Evolutionary conservation across 2,329 filamentous ascomycete genomes (phyloP).

Genomic region (Knoxdaviesia capensis): DNA sequence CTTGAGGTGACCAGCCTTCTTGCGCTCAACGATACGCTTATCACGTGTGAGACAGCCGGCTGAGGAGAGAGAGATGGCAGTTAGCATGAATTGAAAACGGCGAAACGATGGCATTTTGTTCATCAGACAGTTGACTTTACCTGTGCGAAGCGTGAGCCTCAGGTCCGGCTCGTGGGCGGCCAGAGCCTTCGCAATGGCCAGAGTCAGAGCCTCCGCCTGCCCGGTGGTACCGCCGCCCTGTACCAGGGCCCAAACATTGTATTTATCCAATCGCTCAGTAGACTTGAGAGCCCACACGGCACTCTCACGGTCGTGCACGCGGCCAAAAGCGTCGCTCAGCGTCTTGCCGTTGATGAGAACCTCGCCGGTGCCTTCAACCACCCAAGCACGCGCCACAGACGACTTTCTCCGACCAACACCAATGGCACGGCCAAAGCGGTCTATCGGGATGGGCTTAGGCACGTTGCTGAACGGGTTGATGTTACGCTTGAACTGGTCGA

Average conservation of each 20-base stretch:
- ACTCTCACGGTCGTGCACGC: slow-evolving; percentile 85
- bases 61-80: slow-evolving; percentile 29
- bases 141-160: slow-evolving; percentile 72
- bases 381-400: slow-evolving; percentile 62
- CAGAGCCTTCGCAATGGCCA: slow-evolving; percentile 76
- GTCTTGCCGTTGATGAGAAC: slow-evolving; percentile 77
- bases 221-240: slow-evolving; percentile 81
- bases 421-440: slow-evolving; percentile 57
- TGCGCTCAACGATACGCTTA: slow-evolving; percentile 82
- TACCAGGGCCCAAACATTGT: slow-evolving; percentile 82
- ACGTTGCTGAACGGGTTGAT: slow-evolving; percentile 50
- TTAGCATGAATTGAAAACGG: slow-evolving; percentile 18
- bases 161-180: slow-evolving; percentile 80
- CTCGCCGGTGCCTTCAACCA: slow-evolving; percentile 87
- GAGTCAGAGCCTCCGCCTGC: slow-evolving; percentile 82
- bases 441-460: slow-evolving; percentile 43
- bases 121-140: slow-evolving; percentile 32
- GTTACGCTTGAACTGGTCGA: slow-evolving; percentile 53
- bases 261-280: slow-evolving; percentile 75
- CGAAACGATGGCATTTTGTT: slow-evolving; percentile 2
- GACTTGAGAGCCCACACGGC: slow-evolving; percentile 77
- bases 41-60: slow-evolving; percentile 87
- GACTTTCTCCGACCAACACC: slow-evolving; percentile 77
- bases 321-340: slow-evolving; percentile 63
- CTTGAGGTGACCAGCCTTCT: slow-evolving; percentile 92